Evolutionary conservation across 768 basidiomycete genomes (phyloP).

Genomic region (Tulasnella sp.): DNA sequence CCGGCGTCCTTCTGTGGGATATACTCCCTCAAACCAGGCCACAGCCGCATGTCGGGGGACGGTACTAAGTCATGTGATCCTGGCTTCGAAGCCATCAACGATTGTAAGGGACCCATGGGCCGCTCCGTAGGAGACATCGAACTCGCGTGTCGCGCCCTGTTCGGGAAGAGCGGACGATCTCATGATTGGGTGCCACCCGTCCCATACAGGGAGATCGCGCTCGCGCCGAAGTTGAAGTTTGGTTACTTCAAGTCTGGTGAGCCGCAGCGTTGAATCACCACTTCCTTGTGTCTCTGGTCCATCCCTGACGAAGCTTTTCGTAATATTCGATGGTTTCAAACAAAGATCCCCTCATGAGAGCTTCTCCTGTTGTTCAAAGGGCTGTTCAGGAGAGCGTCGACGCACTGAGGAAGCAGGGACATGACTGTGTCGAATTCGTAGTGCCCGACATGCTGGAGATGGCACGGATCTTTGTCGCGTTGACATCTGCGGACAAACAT

Average conservation of each 20-base stretch:
- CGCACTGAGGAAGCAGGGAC: slow-evolving; percentile 53
- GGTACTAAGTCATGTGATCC: slow-evolving; percentile 49
- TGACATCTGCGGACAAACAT: slow-evolving; percentile 66
- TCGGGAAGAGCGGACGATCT: slow-evolving; percentile 39
- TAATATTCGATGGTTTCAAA: neutral
- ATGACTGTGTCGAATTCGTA: slow-evolving; percentile 66
- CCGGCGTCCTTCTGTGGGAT: slow-evolving; percentile 70
- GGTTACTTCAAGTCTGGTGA: slow-evolving; percentile 52
- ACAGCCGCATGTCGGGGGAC: slow-evolving; percentile 39
- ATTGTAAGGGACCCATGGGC: slow-evolving; percentile 22
- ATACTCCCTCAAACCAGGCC: slow-evolving; percentile 63
- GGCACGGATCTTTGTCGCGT: slow-evolving; percentile 48
- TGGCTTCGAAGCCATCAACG: slow-evolving; percentile 59
- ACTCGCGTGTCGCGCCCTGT: slow-evolving; percentile 37
- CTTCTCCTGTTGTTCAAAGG: slow-evolving; percentile 59
- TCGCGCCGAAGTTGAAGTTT: slow-evolving; percentile 52
- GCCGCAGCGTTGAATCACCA: no score
- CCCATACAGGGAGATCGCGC: slow-evolving; percentile 45
- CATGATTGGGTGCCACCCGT: slow-evolving; percentile 38
- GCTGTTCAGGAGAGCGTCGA: slow-evolving; percentile 65
- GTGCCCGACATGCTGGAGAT: slow-evolving; percentile 38
- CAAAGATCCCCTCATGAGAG: slow-evolving; percentile 44
- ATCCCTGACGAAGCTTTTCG: neutral
- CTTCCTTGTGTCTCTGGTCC: neutral
- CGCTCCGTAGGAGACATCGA: slow-evolving; percentile 54